These are phyloP conservation scores for Alternaria sp. DNA, from an alignment of 2,329 filamentous ascomycete genomes.

Conservation along the genomic window DNA sequence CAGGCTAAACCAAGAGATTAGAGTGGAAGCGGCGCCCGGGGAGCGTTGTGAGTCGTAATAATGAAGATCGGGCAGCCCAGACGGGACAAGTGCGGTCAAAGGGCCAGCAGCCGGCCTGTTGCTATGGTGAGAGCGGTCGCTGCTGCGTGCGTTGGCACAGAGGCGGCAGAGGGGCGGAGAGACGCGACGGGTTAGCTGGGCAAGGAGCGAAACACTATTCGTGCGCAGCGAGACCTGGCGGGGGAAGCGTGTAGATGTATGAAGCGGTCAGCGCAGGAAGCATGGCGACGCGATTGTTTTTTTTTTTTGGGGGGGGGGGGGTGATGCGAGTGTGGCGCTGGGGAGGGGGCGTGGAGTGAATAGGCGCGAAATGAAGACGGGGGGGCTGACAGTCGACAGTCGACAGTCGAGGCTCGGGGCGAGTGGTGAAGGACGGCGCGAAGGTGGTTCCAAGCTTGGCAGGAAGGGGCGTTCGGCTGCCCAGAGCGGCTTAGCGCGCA, in stretches of 20 bases:
- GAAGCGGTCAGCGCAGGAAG: constrained; percentile 32
- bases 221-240: constrained; percentile 19
- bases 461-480: constrained; percentile 33
- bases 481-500: constrained; percentile 17
- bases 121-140: constrained; percentile 52
- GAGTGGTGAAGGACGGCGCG: constrained; percentile 38
- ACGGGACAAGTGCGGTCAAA: constrained; percentile 39
- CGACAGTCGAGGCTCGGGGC: constrained; percentile 38
- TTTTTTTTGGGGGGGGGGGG: constrained; percentile 8
- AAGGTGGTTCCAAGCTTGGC: constrained; percentile 25
- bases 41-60: constrained; percentile 46
- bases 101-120: constrained; percentile 50
- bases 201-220: constrained; percentile 27
- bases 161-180: constrained; percentile 29
- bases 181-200: constrained; percentile 22
- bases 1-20: constrained; percentile 50
- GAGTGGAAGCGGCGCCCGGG: constrained; percentile 46
- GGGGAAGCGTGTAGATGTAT: constrained; percentile 13
- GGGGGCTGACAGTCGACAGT: constrained; percentile 29
- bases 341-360: constrained; percentile 23
- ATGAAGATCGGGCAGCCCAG: constrained; percentile 45
- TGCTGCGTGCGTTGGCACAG: constrained; percentile 49
- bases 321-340: constrained; percentile 27
- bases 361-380: constrained; percentile 42
- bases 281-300: constrained; percentile 30